Evolutionary conservation across 1,139 yeast species (phyloP), one percentile per base, ranked within the genome.

Genomic region (Pichia sp.): DNA sequence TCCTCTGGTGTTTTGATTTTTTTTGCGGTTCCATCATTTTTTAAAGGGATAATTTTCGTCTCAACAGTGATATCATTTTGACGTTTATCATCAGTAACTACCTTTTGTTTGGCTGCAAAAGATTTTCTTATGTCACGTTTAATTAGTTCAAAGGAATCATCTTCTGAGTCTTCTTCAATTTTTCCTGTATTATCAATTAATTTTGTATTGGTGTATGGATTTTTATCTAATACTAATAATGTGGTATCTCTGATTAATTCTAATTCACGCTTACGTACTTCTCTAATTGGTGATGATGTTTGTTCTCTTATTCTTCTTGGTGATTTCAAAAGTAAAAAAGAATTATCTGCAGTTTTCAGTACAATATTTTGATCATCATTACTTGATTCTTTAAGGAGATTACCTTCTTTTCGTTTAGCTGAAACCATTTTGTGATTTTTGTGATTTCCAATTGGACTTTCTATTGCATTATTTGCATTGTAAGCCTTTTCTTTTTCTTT

Each of bases 71-170:
- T 7, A 30, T 6, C 18, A 31, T 31, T 27, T 4, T 25, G 18
- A 11, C 34, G 6, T 31, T 29, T 18, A 18, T 18, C 18, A 18
- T 18, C 18, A 18, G 18, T 18, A 6, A 26, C n/a, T n/a, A 40
- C 38, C n/a, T 46, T 51, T 26, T 50, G 52, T 40, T 58, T 61
- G 1, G 57, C 55, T 5, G 63, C 63, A 51, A 61, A 52, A 10
- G 66, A 62, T 42, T 63, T 61, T 33, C 66, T 46, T 18, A 62
- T 62, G 37, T 60, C 58, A 32, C 54, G 51, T 43, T 62, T 60
- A n/a, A 63, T 61, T 6, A 56, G 56, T n/a, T 62, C 66, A 52
- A 63, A 63, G 2, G 66, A 63, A 36, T 54, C 51, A 39, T 62
- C 50, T 9, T 45, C 46, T 18, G 18, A 18, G 18, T 18, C 18